Conservation (phyloP, 371 early-diverging fungal species). For the Rhizopus arrhizus region DNA sequence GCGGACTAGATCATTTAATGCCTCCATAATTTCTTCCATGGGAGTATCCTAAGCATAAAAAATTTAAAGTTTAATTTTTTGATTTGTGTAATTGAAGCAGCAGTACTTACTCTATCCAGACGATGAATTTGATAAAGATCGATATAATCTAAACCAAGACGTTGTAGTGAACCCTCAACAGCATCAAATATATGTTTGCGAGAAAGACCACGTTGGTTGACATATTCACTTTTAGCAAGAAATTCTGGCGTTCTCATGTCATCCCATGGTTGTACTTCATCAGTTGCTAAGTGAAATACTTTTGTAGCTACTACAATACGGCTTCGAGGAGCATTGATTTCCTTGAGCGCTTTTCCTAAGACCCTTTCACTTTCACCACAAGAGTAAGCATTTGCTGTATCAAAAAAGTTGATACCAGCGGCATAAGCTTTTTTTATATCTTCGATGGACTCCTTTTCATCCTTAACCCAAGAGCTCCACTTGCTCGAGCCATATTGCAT, state of each 20-base stretch:
- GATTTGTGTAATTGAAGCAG: not conserved
- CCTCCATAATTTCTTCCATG: conserved; percentile 59
- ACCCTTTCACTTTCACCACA: conserved; percentile 44
- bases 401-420: conserved; percentile 53
- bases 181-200: conserved; percentile 60
- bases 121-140: conserved; percentile 67
- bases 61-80: not conserved
- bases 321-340: conserved; percentile 40
- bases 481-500: conserved; percentile 19
- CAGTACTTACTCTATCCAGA: conserved; percentile 27
- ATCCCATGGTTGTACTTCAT: not conserved
- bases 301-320: conserved; percentile 49
- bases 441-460: conserved; percentile 39
- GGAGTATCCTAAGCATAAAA: conserved; percentile 34
- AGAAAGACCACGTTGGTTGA: conserved; percentile 48
- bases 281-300: conserved; percentile 20
- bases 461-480: conserved; percentile 30
- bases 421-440: conserved; percentile 48
- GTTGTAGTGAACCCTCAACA: conserved; percentile 50
- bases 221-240: not conserved
- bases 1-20: conserved; percentile 54
- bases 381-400: conserved; percentile 36
- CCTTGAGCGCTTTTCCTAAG: conserved; percentile 38
- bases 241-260: not conserved
- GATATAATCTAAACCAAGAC: conserved; percentile 59